Conservation (phyloP, 495 filamentous ascomycete species). For the Aspergillus baeticus region DNA sequence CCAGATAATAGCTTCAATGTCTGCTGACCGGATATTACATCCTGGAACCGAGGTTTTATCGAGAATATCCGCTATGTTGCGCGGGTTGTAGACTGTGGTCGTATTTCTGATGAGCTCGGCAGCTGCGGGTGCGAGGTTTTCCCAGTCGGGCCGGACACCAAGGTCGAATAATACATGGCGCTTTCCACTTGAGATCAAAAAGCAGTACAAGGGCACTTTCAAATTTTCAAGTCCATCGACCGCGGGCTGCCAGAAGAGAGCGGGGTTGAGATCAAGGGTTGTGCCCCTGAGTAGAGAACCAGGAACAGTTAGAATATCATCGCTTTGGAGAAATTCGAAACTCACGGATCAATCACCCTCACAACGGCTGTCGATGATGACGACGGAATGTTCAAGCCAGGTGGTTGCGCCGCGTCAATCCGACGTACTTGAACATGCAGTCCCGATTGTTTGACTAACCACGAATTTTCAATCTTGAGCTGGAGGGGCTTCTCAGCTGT, state of each 20-base stretch:
- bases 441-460: not conserved
- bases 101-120: not conserved
- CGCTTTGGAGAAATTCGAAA: too few relatives aligned
- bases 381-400: not conserved
- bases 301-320: too few relatives aligned
- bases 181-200: not conserved
- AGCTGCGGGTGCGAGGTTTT: not conserved
- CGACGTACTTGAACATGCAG: too few relatives aligned
- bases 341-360: constrained; percentile 9
- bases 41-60: not conserved
- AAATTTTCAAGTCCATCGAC: not conserved
- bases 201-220: not conserved
- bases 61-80: not conserved
- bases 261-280: too few relatives aligned
- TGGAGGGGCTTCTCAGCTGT: too few relatives aligned
- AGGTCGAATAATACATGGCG: constrained; percentile 6
- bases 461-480: not conserved
- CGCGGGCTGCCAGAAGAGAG: too few relatives aligned
- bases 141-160: constrained; percentile 4
- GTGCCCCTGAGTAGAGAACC: too few relatives aligned
- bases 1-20: constrained; percentile 30
- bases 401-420: too few relatives aligned
- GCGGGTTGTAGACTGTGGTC: not conserved
- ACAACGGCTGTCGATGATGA: not conserved
- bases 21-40: constrained; percentile 11